Percentiles rank a stretch among this genome's conserved stretches.
Conservation (phyloP, 1,284 basidiomycete species). For the Xanthoconium separans region DNA sequence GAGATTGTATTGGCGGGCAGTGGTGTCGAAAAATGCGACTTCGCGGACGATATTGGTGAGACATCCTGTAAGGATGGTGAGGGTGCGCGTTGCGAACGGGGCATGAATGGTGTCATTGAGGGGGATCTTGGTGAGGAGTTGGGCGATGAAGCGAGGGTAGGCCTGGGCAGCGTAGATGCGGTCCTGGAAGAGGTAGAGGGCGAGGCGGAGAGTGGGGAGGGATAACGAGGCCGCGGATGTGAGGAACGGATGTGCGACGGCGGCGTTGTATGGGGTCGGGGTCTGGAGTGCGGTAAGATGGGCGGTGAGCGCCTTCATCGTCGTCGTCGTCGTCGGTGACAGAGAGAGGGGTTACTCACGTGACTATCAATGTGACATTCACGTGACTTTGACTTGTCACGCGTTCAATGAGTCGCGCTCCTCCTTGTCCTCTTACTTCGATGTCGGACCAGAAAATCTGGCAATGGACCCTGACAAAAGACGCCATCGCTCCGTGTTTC, state of each 20-base stretch:
- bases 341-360: neutral
- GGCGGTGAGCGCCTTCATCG: constrained; percentile 11
- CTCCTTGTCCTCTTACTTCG: neutral
- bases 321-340: no score
- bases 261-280: constrained; percentile 41
- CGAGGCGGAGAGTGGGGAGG: constrained; percentile 47
- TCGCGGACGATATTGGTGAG: constrained; percentile 61
- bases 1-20: constrained; percentile 45
- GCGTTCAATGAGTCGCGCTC: constrained; percentile 3
- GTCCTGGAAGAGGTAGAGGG: constrained; percentile 65
- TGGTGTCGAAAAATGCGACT: constrained; percentile 59
- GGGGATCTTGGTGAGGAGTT: constrained; percentile 53
- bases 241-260: constrained; percentile 59
- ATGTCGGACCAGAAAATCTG: constrained; percentile 33
- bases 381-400: constrained; percentile 10
- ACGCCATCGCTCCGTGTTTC: constrained; percentile 61
- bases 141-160: constrained; percentile 61
- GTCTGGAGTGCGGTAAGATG: constrained; percentile 38
- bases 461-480: constrained; percentile 62
- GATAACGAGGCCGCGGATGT: constrained; percentile 48
- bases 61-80: constrained; percentile 49
- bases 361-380: neutral
- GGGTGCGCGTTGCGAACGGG: constrained; percentile 41
- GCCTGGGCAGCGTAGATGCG: constrained; percentile 68
- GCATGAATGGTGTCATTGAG: constrained; percentile 35